Base-by-base conservation (phyloP, 768 basidiomycete genomes). In the Suillus paluster region DNA sequence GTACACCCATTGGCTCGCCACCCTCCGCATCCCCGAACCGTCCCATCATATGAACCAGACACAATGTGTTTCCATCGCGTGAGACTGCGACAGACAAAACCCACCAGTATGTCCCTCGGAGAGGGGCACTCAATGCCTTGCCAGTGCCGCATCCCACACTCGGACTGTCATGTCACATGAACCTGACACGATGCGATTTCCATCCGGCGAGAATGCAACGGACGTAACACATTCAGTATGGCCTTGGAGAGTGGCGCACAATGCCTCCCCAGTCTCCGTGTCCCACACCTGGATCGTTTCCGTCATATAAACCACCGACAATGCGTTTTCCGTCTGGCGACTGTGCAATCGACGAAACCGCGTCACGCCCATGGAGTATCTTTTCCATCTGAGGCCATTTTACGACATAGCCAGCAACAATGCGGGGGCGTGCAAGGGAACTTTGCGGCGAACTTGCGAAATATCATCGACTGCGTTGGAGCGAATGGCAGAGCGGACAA, bases 401-500 rank as follows among this genome's bases (percentile, higher is more conserved):
- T 46, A 27, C 5, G 21, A 42, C 25, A 33, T 41, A 23, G 23
- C n/a, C 57, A 21, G 38, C 19, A 14, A 45, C 57, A 12, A 45
- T 15, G n/a, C 19, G 41, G 3, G 57, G 23, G 27, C n/a, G 33
- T 23, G 19, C 44, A 8, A 25, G 36, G 5, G 15, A 60, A 60
- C 10, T 50, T 34, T 9, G 49, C 27, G 14, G 59, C 59, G 67
- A 67, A 74, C 71, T 38, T 69, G 4, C 5, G 5, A 15, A 19
- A 39, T 23, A 57, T n/a, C 33, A 1, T 19, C 64, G 19, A 79
- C 76, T 60, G 44, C 21, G 34, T 23, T 44, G 69, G 70, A 23
- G 64, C 50, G 57, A 72, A 71, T 23, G 70, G 68, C 17, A 72
- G 42, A 0, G 65, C 69, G n/a, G 69, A 71, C 12, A 71, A 14